Evolutionary conservation across 805 yeast species (phyloP).

Genomic region (Maudiozyma barnettii): DNA sequence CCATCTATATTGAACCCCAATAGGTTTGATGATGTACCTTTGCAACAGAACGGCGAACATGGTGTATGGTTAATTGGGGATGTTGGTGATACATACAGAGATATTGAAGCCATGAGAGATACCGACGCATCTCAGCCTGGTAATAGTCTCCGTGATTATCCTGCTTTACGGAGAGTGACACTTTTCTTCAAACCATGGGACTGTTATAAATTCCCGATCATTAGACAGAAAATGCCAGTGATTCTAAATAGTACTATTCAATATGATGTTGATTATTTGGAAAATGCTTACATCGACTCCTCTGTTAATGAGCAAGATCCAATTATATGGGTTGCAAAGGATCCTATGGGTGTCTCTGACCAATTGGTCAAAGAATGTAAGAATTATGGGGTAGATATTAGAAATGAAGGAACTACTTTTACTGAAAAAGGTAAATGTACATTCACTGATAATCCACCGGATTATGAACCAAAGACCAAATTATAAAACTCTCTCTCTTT

Average conservation of each 20-base stretch:
- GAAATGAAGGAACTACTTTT: constrained; percentile 47
- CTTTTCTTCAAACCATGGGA: constrained; percentile 41
- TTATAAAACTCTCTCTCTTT: constrained; percentile 5
- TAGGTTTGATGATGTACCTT: neutral
- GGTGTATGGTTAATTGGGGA: constrained; percentile 16
- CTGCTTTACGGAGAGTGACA: constrained; percentile 13
- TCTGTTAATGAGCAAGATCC: constrained; percentile 33
- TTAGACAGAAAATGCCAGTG: constrained; percentile 34
- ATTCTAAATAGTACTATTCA: constrained; percentile 27
- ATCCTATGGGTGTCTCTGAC: constrained; percentile 55
- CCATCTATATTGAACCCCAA: constrained; percentile 2
- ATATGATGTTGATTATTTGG: constrained; percentile 26
- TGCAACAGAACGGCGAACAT: constrained; percentile 4
- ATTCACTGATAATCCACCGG: constrained; percentile 62
- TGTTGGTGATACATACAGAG: constrained; percentile 20
- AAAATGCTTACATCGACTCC: constrained; percentile 27
- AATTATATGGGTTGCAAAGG: constrained; percentile 62
- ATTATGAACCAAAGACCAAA: constrained; percentile 36
- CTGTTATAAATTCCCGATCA: constrained; percentile 36
- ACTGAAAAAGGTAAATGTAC: constrained; percentile 47
- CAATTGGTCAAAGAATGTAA: constrained; percentile 47
- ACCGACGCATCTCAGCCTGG: constrained; percentile 21
- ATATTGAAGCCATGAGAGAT: constrained; percentile 15
- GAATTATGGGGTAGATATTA: constrained; percentile 43
- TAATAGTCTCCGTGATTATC: constrained; percentile 11